Conservation (phyloP, 2,329 filamentous ascomycete genomes). For the Fonsecaea erecta region DNA sequence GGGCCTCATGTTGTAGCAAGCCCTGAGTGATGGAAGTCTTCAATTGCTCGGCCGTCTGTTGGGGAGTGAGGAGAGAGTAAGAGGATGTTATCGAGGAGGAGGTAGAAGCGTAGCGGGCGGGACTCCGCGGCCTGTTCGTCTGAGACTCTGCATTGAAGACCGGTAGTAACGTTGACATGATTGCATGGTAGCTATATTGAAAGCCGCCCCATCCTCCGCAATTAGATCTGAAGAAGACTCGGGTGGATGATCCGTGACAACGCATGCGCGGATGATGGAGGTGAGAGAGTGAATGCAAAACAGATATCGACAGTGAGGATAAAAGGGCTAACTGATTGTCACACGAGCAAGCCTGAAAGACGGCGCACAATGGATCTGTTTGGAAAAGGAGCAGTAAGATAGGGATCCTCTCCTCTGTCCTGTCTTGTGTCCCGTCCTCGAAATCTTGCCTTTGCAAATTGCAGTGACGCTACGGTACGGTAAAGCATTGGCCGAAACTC, state of each 20-base stretch:
- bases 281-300: neutral
- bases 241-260: neutral
- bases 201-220: slow-evolving; percentile 21
- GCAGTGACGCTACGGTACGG: slow-evolving; percentile 2
- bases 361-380: neutral
- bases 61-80: slow-evolving; percentile 70
- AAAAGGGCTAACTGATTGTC: neutral
- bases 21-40: slow-evolving; percentile 83
- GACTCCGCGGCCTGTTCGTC: slow-evolving; percentile 25
- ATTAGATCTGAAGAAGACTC: slow-evolving; percentile 3
- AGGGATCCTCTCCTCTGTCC: slow-evolving; percentile 1
- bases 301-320: neutral
- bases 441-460: slow-evolving; percentile 14
- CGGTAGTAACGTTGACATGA: slow-evolving; percentile 67
- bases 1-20: slow-evolving; percentile 78
- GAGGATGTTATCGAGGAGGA: slow-evolving; percentile 51
- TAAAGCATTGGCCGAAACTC: neutral
- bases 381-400: slow-evolving; percentile 7
- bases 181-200: slow-evolving; percentile 53
- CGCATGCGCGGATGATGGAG: neutral
- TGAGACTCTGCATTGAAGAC: slow-evolving; percentile 55
- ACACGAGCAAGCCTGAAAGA: neutral
- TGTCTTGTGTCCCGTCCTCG: no score
- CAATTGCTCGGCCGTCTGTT: slow-evolving; percentile 76
- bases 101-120: slow-evolving; percentile 18